Evolutionary conservation across 306 rosid species (phyloP).

Genomic region (Comarum palustre): DNA sequence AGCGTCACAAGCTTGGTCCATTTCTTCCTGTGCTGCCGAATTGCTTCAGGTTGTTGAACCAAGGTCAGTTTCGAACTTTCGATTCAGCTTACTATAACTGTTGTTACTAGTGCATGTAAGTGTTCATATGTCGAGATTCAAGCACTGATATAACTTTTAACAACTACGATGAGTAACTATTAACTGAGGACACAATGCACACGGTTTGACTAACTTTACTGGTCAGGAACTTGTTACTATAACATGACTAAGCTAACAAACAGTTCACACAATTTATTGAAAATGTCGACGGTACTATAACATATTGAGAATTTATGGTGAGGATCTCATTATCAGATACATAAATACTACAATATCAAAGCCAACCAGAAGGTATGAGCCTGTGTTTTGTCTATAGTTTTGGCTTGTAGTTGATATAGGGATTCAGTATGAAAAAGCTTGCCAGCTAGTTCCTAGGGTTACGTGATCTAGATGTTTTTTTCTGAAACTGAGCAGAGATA

Average conservation of each 20-base stretch:
- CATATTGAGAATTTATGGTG: neutral
- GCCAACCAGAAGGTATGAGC: neutral
- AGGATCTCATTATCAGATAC: neutral
- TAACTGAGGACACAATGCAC: neutral
- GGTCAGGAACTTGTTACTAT: neutral
- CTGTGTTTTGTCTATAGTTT: neutral
- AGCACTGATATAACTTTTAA: neutral
- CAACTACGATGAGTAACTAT: neutral
- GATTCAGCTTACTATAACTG: slow-evolving; percentile 18
- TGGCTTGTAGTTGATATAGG: neutral
- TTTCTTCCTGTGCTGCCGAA: slow-evolving; percentile 73
- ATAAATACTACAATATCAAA: neutral
- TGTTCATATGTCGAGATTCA: slow-evolving; percentile 12
- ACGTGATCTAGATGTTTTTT: neutral
- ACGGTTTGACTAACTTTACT: neutral
- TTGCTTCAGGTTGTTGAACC: slow-evolving; percentile 67
- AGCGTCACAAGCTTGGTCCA: slow-evolving; percentile 78
- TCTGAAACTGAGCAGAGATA: neutral
- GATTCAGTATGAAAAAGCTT: neutral
- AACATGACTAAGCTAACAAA: neutral
- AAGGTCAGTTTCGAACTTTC: slow-evolving; percentile 56
- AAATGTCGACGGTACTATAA: too few species aligned
- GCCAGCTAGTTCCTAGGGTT: slow-evolving; percentile 1
- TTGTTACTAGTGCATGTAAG: slow-evolving; percentile 16
- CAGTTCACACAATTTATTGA: neutral